These are phyloP conservation scores for Knoxia roxburghii DNA, from an alignment of 257 asterid species.

Conservation along the genomic window DNA sequence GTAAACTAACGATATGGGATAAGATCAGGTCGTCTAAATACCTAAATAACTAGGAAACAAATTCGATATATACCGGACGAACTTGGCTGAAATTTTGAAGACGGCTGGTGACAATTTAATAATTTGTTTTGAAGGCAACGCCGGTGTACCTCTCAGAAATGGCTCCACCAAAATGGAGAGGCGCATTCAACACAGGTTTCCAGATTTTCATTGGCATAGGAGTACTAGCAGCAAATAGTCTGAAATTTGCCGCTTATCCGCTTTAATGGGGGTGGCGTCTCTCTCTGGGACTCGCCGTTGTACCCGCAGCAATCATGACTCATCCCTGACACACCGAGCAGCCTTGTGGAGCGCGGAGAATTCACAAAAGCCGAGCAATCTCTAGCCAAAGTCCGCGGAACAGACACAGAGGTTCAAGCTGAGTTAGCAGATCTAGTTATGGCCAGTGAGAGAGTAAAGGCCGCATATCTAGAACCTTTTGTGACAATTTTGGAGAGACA, in stretches of 20 bases:
- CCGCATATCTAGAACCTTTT: conserved; percentile 1
- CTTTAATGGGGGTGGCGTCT: conserved; percentile 25
- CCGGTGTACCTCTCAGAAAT: conserved; percentile 21
- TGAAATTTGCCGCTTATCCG: conserved; percentile 13
- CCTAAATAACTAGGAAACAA: no score
- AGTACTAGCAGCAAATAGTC: conserved; percentile 3
- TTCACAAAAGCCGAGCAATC: background rate
- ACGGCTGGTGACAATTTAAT: no score
- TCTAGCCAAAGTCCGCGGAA: conserved; percentile 6
- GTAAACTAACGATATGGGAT: no score
- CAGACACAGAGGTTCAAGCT: background rate
- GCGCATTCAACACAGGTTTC: conserved; percentile 24
- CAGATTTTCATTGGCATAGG: conserved; percentile 18
- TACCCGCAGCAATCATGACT: conserved; percentile 18
- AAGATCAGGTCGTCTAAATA: no score
- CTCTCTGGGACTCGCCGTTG: conserved; percentile 10
- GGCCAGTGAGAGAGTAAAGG: conserved; percentile 5
- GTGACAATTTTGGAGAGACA: conserved; percentile 3
- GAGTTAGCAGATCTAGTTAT: conserved; percentile 4
- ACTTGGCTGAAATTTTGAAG: no score
- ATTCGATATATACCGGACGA: no score
- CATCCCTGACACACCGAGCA: conserved; percentile 16
- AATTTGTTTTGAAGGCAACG: conserved; percentile 20
- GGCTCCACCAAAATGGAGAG: conserved; percentile 23
- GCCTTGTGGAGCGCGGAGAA: conserved; percentile 9